Evolutionary conservation across 805 yeast species (phyloP).

Genomic region (Priceomyces haplophilus): DNA sequence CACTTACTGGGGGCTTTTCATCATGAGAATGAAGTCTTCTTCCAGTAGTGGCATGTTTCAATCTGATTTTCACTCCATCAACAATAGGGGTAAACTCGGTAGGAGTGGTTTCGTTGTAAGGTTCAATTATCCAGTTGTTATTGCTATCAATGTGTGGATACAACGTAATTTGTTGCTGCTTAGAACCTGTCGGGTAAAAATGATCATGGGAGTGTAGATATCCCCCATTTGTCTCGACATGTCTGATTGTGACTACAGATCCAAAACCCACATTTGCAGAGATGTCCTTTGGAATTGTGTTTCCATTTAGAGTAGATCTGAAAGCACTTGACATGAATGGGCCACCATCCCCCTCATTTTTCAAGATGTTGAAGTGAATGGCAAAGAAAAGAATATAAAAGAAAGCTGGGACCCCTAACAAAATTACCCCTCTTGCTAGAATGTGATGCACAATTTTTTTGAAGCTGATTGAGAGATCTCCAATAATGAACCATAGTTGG

Average conservation of each 20-base stretch:
- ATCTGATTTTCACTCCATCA: constrained; percentile 69
- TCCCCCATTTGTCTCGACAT: constrained; percentile 70
- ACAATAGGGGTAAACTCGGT: constrained; percentile 60
- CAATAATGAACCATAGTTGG: constrained; percentile 69
- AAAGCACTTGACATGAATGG: constrained; percentile 73
- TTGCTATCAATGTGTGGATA: constrained; percentile 77
- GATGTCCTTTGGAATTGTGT: constrained; percentile 57
- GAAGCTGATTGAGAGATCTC: constrained; percentile 58
- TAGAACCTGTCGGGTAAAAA: constrained; percentile 71
- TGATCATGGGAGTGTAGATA: constrained; percentile 79
- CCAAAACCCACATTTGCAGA: constrained; percentile 70
- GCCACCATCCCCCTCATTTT: constrained; percentile 66
- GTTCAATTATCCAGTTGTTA: constrained; percentile 70
- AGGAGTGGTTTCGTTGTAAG: constrained; percentile 57
- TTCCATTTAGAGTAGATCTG: constrained; percentile 59
- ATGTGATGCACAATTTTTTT: constrained; percentile 46
- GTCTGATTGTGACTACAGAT: constrained; percentile 64
- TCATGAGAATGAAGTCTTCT: constrained; percentile 82
- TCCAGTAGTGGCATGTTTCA: constrained; percentile 54
- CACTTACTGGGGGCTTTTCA: constrained; percentile 73
- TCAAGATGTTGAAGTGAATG: constrained; percentile 58
- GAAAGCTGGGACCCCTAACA: constrained; percentile 57
- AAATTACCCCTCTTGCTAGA: constrained; percentile 46
- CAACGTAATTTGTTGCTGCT: constrained; percentile 79
- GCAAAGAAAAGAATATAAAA: constrained; percentile 59